Conservation (phyloP, 2,329 filamentous ascomycete genomes). For the Mycogone perniciosa region DNA sequence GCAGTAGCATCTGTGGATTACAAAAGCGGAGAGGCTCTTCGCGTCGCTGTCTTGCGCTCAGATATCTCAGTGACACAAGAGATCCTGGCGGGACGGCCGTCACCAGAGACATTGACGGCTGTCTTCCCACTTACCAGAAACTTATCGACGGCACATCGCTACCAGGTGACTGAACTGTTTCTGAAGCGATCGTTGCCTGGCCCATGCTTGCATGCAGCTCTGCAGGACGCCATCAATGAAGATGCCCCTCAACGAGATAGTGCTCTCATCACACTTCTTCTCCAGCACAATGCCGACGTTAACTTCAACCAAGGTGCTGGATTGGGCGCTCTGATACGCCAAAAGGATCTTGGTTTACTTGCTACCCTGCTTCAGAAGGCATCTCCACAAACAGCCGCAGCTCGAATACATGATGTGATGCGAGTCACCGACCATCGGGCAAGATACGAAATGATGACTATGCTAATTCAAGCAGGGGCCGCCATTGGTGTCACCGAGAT, state of each 20-base stretch:
- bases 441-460: slow-evolving; percentile 40
- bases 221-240: slow-evolving; percentile 48
- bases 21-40: slow-evolving; percentile 45
- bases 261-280: slow-evolving; percentile 44
- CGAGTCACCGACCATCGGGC: slow-evolving; percentile 34
- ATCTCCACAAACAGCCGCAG: slow-evolving; percentile 40
- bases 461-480: slow-evolving; percentile 42
- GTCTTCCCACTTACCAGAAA: slow-evolving; percentile 44
- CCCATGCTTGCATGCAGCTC: slow-evolving; percentile 39
- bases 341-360: slow-evolving; percentile 42
- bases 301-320: slow-evolving; percentile 48
- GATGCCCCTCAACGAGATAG: slow-evolving; percentile 42
- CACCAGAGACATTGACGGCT: slow-evolving; percentile 39
- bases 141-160: slow-evolving; percentile 37
- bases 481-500: slow-evolving; percentile 37
- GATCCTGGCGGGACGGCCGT: slow-evolving; percentile 43
- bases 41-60: slow-evolving; percentile 40
- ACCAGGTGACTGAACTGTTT: slow-evolving; percentile 44
- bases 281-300: slow-evolving; percentile 47
- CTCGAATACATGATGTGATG: slow-evolving; percentile 44
- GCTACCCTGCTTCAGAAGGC: slow-evolving; percentile 40
- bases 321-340: slow-evolving; percentile 41
- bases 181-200: slow-evolving; percentile 42
- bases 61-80: slow-evolving; percentile 38
- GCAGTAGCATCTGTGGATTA: slow-evolving; percentile 47